Evolutionary conservation across 2,329 filamentous ascomycete genomes (phyloP).

Genomic region (Helicocarpus griseus): DNA sequence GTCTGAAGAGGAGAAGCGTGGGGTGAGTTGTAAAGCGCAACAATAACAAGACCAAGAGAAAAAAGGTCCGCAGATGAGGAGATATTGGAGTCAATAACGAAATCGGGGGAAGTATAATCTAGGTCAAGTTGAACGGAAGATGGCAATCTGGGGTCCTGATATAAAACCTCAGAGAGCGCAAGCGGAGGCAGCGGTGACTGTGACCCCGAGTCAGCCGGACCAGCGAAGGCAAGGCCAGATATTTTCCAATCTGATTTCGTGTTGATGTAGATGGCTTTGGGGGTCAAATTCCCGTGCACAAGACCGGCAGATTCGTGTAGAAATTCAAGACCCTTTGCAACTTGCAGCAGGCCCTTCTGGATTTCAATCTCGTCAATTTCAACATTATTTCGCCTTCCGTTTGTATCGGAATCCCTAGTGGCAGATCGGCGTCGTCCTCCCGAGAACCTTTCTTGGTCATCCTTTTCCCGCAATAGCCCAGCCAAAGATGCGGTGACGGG

Average conservation of each 20-base stretch:
- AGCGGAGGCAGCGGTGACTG: constrained; percentile 69
- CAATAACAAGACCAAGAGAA: constrained; percentile 76
- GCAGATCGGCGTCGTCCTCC: constrained; percentile 68
- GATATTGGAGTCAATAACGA: constrained; percentile 82
- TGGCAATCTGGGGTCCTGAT: constrained; percentile 76
- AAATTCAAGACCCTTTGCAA: constrained; percentile 91
- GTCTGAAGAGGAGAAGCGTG: constrained; percentile 78
- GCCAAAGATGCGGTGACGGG: constrained; percentile 81
- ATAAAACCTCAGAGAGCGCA: constrained; percentile 71
- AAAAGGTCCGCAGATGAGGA: constrained; percentile 85
- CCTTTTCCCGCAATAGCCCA: constrained; percentile 74
- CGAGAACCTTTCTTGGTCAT: constrained; percentile 66
- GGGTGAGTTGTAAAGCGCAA: constrained; percentile 90
- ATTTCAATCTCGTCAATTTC: constrained; percentile 97
- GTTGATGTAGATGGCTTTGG: constrained; percentile 88
- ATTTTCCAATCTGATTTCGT: constrained; percentile 99
- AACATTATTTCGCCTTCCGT: constrained; percentile 63
- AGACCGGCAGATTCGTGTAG: constrained; percentile 89
- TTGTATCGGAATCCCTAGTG: constrained; percentile 67
- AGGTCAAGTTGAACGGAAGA: constrained; percentile 76
- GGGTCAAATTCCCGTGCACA: constrained; percentile 89
- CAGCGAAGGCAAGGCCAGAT: constrained; percentile 83
- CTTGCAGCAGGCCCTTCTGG: constrained; percentile 86
- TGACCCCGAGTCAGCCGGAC: constrained; percentile 66
- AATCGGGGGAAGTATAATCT: constrained; percentile 91